phyloP scores from a whole-genome alignment of 2,329 filamentous ascomycete species.

The Tolypocladium endophyticum region DNA sequence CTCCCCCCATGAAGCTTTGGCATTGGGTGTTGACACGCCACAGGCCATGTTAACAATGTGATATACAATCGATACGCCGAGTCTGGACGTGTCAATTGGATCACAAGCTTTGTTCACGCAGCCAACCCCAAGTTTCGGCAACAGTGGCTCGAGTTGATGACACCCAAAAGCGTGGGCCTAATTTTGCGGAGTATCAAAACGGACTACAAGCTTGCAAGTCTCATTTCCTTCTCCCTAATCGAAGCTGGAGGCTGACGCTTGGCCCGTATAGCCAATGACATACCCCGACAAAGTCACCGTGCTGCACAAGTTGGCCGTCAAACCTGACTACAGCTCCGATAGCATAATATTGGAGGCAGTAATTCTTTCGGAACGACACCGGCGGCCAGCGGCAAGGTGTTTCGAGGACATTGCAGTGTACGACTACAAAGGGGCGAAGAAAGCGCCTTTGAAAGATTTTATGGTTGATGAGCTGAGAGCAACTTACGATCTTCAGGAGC shows the following conservation, averaged over 20 bases:
- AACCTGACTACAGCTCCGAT: conserved; percentile 29
- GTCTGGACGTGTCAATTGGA: conserved; percentile 69
- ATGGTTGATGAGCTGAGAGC: conserved; percentile 26
- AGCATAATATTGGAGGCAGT: conserved; percentile 49
- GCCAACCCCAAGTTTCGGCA: conserved; percentile 49
- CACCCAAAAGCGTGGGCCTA: conserved; percentile 55
- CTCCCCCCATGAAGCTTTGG: accelerated
- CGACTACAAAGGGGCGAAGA: conserved; percentile 21
- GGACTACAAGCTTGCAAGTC: conserved; percentile 76
- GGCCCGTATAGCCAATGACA: conserved; percentile 56
- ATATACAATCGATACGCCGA: conserved; percentile 78
- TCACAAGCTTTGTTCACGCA: conserved; percentile 54
- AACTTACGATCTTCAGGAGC: conserved; percentile 24
- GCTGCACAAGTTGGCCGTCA: conserved; percentile 61
- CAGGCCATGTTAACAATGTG: conserved; percentile 73
- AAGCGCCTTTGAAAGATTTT: conserved; percentile 27
- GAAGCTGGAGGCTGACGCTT: not conserved
- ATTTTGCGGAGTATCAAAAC: conserved; percentile 72
- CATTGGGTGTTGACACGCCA: not conserved
- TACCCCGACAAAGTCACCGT: conserved; percentile 77
- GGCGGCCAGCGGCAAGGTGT: conserved; percentile 61
- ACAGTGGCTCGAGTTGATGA: conserved; percentile 61
- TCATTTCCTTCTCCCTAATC: not conserved
- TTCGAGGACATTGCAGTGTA: conserved; percentile 39
- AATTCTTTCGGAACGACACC: conserved; percentile 67